Evolutionary conservation across 2,329 filamentous ascomycete species (phyloP), one percentile per base, ranked within the genome.

Genomic region (Colletotrichum orbiculare): DNA sequence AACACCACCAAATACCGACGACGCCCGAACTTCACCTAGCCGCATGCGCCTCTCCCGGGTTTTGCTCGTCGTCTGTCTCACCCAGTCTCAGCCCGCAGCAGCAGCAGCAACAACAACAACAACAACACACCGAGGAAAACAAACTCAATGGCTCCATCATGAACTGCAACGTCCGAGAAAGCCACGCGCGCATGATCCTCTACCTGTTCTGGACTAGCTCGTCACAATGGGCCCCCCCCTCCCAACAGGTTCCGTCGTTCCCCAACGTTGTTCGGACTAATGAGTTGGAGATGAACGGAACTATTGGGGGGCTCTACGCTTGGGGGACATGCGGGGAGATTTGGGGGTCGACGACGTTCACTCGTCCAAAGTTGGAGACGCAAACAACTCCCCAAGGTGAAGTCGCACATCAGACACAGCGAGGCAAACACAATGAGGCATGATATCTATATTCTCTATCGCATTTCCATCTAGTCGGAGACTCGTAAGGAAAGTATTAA

Each of bases 11-110:
- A 25, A 25, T 25, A 25, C 25, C 25, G 25, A 25, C 25, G 17
- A 38, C 48, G 13, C 8, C 1, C 34, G 13, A 38, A 8, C 12
- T 10, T 37, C 47, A 10, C 11, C 15, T 43, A 55, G 62, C 62
- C 49, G 25, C n/a, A 41, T 42, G 12, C 55, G n/a, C 35, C 61
- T 17, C 45, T 48, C 46, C 62, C 62, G 62, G 62, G n/a, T 65
- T 65, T 61, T 61, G 57, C 46, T 65, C 62, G 62, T 65, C 46
- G 13, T 37, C 47, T 65, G 62, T 65, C 57, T 65, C 57, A 33
- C n/a, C 9, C 43, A 17, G 17, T 46, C 25, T 46, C 25, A 41
- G n/a, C 38, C 25, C 25, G 25, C 25, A 25, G 25, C 25, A 25
- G 25, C 25, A 25, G 25, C 25, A 25, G 25, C 25, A 17, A 17